Evolutionary conservation across 169 alveolate genomes (phyloP), one percentile per base, ranked within the genome.

Genomic region (Babesia caballi): DNA sequence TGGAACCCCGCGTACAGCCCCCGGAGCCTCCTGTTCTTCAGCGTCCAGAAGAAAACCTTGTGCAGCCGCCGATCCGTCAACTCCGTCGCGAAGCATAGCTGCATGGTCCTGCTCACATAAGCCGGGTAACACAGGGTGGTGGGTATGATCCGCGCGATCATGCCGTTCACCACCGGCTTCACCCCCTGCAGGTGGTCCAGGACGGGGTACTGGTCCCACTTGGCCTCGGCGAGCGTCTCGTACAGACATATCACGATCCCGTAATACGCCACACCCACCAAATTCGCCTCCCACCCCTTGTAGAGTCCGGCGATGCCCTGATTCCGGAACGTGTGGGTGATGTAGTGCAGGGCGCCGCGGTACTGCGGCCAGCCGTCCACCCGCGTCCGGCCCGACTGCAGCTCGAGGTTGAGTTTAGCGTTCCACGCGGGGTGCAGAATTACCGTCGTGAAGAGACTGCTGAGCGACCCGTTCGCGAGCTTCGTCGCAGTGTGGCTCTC

Each of bases 1-100:
- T 70, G 77, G 51, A 81, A 71, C 23, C 88, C 88, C 4, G 84
- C 82, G 40, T 81, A 81, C 38, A 81, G 44, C n/a, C 88, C 88
- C 47, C 50, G 60, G 50, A 81, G 57, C 23, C 44, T 35, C 44
- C 71, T 69, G 42, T 70, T 44, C 28, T 63, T 60, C 40, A 42
- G 28, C 30, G 75, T 81, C 84, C 84, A 71, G 51, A 52, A 12
- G 44, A 81, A 21, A 8, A 70, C 53, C 15, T 66, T 51, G 41
- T 21, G 41, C 46, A 81, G 52, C 5, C 59, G 3, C 17, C 42
- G 54, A 35, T 71, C 69, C 42, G 71, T 35, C 3, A 70, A 44
- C 52, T 69, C 84, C n/a, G 88, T 70, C 35, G 52, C 57, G 30
- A 30, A 56, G 49, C 88, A 81, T 63, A 44, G 66, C 51, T 70